phyloP scores from a whole-genome alignment of 2,329 filamentous ascomycete genomes.

The Thielaviopsis populi region DNA sequence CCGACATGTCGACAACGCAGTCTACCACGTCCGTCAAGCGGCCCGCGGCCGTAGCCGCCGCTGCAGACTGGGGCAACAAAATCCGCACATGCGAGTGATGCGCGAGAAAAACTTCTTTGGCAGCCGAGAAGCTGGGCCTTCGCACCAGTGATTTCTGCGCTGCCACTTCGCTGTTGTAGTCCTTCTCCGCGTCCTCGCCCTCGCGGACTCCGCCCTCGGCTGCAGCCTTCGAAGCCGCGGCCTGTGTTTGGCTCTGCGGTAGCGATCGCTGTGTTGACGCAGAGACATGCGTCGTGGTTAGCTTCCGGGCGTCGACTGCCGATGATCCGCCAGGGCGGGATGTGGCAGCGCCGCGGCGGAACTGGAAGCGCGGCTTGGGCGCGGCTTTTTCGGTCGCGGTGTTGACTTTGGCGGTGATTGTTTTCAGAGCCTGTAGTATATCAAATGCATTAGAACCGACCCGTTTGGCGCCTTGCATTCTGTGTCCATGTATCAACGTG shows the following conservation, averaged over 20 bases:
- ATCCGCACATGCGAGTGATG: conserved; percentile 58
- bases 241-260: background rate
- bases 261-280: conserved; percentile 3
- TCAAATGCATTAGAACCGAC: background rate
- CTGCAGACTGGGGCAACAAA: conserved; percentile 56
- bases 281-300: conserved; percentile 30
- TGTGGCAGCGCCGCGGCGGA: conserved; percentile 35
- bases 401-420: conserved; percentile 62
- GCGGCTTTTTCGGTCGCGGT: conserved; percentile 50
- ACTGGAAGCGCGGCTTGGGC: conserved; percentile 70
- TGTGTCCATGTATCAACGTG: background rate
- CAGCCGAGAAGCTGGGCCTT: conserved; percentile 48
- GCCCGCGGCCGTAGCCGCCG: conserved; percentile 57
- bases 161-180: conserved; percentile 45
- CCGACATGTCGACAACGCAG: conserved; percentile 70
- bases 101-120: conserved; percentile 47
- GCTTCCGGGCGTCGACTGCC: conserved; percentile 22
- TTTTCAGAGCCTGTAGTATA: conserved; percentile 53
- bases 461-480: too few relatives aligned
- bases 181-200: conserved; percentile 17
- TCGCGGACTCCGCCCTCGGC: conserved; percentile 20
- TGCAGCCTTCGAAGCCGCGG: background rate
- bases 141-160: conserved; percentile 31
- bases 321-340: conserved; percentile 26
- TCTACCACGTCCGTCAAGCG: conserved; percentile 52